These are phyloP conservation scores for Conticribra weissflogii DNA, from an alignment of 108 stramenopile genomes.

Conservation along the genomic window DNA sequence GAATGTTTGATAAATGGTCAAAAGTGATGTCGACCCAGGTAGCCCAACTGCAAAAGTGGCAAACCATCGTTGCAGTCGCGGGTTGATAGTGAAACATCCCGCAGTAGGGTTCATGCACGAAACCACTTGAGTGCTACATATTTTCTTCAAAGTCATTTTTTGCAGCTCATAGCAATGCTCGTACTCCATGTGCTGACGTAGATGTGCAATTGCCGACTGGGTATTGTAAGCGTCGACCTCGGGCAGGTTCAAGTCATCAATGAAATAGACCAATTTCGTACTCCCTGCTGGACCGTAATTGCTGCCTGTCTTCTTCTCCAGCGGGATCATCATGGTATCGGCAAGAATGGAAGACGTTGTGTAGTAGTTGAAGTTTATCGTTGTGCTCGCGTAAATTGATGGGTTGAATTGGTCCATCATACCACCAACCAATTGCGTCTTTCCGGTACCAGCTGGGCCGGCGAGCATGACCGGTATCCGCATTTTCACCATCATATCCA, in stretches of 20 bases:
- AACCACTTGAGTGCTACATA: slow-evolving; percentile 57
- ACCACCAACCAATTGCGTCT: slow-evolving; percentile 58
- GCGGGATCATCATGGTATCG: slow-evolving; percentile 45
- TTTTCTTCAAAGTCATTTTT: slow-evolving; percentile 55
- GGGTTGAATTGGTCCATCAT: slow-evolving; percentile 40
- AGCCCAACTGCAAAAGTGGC: slow-evolving; percentile 60
- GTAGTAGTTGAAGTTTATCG: slow-evolving; percentile 68
- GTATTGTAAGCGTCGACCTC: slow-evolving; percentile 77
- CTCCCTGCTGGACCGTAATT: slow-evolving; percentile 60
- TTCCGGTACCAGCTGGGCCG: slow-evolving; percentile 74
- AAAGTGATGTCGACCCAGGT: slow-evolving; percentile 50
- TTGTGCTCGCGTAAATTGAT: slow-evolving; percentile 19
- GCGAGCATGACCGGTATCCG: slow-evolving; percentile 64
- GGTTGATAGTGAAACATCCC: slow-evolving; percentile 63
- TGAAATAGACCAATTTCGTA: slow-evolving; percentile 67
- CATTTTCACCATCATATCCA: slow-evolving; percentile 52
- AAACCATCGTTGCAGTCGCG: slow-evolving; percentile 63
- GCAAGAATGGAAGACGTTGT: slow-evolving; percentile 51
- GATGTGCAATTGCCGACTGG: slow-evolving; percentile 73
- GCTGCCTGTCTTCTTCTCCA: slow-evolving; percentile 61
- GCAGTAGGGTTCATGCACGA: slow-evolving; percentile 73
- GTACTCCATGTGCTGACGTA: slow-evolving; percentile 83
- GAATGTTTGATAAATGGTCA: slow-evolving; percentile 74
- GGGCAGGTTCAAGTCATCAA: slow-evolving; percentile 82
- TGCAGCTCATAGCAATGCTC: slow-evolving; percentile 67